These are phyloP conservation scores for Cyanophora paradoxa DNA, from an alignment of 78 protist genomes.

Conservation along the genomic window DNA sequence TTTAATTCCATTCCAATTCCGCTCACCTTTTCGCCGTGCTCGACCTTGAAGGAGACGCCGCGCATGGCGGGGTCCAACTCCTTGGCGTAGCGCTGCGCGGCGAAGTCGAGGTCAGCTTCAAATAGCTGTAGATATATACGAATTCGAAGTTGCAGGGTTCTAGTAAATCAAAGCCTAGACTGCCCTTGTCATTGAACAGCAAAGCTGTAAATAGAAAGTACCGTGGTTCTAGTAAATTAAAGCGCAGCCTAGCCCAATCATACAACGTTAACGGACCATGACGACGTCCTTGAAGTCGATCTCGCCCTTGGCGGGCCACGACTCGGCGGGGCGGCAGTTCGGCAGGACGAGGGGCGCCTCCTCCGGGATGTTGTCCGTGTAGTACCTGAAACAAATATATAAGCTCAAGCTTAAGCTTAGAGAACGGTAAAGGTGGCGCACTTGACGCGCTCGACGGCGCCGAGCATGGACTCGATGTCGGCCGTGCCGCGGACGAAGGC, in stretches of 20 bases:
- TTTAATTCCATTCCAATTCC: too few relatives aligned
- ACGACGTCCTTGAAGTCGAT: conserved; percentile 28
- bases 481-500: not conserved
- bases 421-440: not conserved
- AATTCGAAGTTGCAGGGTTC: too few relatives aligned
- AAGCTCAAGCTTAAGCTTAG: not conserved
- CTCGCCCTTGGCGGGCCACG: conserved; percentile 21
- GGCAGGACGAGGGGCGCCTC: conserved; percentile 27
- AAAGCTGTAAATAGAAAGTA: too few relatives aligned
- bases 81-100: not conserved
- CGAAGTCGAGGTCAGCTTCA: not conserved
- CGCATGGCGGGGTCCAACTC: not conserved
- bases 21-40: not conserved
- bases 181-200: not conserved
- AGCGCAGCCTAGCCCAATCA: not conserved
- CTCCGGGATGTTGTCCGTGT: not conserved
- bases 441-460: conserved; percentile 54
- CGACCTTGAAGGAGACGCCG: not conserved
- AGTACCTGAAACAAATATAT: conserved; percentile 5
- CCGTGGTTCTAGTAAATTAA: too few relatives aligned
- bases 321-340: conserved; percentile 9
- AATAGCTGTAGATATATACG: too few relatives aligned
- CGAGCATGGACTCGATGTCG: not conserved
- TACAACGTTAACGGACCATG: not conserved
- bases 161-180: not conserved